Conservation (phyloP, 345 rosid species). For the Sisymbrium irio region DNA sequence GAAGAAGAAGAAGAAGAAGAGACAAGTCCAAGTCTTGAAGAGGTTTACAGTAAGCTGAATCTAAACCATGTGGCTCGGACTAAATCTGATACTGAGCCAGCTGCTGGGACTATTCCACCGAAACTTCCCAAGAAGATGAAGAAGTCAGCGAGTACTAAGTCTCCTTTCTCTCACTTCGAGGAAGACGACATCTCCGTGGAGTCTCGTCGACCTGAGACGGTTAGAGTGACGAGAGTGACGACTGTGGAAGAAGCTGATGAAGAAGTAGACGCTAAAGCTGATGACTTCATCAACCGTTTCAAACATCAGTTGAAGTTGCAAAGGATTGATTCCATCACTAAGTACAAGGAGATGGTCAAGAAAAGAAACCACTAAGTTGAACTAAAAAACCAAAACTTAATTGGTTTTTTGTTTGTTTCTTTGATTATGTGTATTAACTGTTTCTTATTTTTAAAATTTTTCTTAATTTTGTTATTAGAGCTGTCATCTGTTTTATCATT, state of each 20-base stretch:
- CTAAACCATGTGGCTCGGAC: slow-evolving; percentile 42
- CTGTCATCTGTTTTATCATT: too few species aligned
- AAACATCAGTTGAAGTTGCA: slow-evolving; percentile 75
- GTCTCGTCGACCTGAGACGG: slow-evolving; percentile 58
- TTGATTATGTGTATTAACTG: too few species aligned
- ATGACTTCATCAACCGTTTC: slow-evolving; percentile 69
- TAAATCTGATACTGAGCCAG: slow-evolving; percentile 61
- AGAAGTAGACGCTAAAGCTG: slow-evolving; percentile 80
- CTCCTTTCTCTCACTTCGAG: slow-evolving; percentile 55
- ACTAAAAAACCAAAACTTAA: too few species aligned
- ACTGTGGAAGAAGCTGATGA: slow-evolving; percentile 45
- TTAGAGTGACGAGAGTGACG: slow-evolving; percentile 41
- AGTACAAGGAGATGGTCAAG: slow-evolving; percentile 55
- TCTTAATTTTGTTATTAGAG: too few species aligned
- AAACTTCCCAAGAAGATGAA: slow-evolving; percentile 74
- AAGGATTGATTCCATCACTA: slow-evolving; percentile 57
- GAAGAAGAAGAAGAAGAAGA: slow-evolving; percentile 35
- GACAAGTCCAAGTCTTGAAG: slow-evolving; percentile 46
- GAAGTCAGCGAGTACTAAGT: slow-evolving; percentile 74
- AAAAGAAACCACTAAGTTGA: slow-evolving; percentile 37
- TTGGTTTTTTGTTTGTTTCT: too few species aligned
- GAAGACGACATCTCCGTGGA: slow-evolving; percentile 49
- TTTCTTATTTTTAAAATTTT: too few species aligned
- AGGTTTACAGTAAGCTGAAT: slow-evolving; percentile 49
- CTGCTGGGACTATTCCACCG: slow-evolving; percentile 46